A percentile compares a stretch with the other conserved stretches of the same genome.
Evolutionary conservation across 768 basidiomycete genomes (phyloP).

Genomic region (Pleurotus pulmonarius): DNA sequence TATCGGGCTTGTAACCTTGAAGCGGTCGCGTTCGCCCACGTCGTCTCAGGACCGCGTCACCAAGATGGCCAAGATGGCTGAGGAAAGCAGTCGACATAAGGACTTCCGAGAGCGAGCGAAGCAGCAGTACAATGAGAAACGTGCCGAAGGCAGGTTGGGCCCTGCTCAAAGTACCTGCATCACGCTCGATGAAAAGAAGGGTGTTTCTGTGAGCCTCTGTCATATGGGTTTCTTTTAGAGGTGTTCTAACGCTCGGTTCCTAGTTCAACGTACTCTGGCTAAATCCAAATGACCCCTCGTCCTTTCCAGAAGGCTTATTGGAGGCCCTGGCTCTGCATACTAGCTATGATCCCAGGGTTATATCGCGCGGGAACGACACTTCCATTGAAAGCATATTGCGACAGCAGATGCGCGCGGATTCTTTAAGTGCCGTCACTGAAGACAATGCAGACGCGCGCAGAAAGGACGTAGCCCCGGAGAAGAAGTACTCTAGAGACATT

Average conservation of each 20-base stretch:
- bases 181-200: slow-evolving; percentile 71
- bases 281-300: slow-evolving; percentile 57
- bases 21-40: slow-evolving; percentile 65
- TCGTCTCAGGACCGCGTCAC: slow-evolving; percentile 54
- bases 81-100: slow-evolving; percentile 45
- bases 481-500: slow-evolving; percentile 46
- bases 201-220: slow-evolving; percentile 49
- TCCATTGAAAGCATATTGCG: slow-evolving; percentile 52
- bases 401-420: slow-evolving; percentile 72
- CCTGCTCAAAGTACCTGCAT: slow-evolving; percentile 73
- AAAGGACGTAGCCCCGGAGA: slow-evolving; percentile 22
- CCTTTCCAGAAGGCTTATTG: slow-evolving; percentile 64
- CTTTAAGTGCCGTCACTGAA: slow-evolving; percentile 46
- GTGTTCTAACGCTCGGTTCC: slow-evolving; percentile 2
- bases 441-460: slow-evolving; percentile 19
- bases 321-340: slow-evolving; percentile 49
- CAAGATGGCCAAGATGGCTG: slow-evolving; percentile 75
- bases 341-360: slow-evolving; percentile 11
- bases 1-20: slow-evolving; percentile 52
- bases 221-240: neutral
- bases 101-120: slow-evolving; percentile 68
- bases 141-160: slow-evolving; percentile 64
- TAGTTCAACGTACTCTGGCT: slow-evolving; percentile 86
- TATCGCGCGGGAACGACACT: slow-evolving; percentile 17
- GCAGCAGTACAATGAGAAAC: slow-evolving; percentile 72